These are phyloP conservation scores for Rutidosis leptorrhynchoides DNA, from an alignment of 129 eudicot genomes.

Conservation along the genomic window DNA sequence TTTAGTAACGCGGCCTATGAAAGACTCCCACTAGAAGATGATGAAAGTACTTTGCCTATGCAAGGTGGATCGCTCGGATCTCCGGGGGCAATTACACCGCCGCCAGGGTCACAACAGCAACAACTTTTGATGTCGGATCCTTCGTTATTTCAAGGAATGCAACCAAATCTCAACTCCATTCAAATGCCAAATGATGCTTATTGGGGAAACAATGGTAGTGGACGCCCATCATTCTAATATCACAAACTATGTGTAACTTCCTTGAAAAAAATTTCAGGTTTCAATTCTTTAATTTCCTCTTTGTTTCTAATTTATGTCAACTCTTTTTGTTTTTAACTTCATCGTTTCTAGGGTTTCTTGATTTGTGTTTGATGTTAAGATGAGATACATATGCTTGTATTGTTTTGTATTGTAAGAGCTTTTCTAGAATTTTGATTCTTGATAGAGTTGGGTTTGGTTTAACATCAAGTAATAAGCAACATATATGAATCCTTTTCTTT, in stretches of 20 bases:
- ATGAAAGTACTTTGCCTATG: conserved; percentile 39
- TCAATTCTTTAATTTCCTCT: conserved; percentile 28
- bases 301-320: conserved; percentile 8
- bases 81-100: conserved; percentile 46
- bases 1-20: conserved; percentile 82
- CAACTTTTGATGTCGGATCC: conserved; percentile 51
- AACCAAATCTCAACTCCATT: conserved; percentile 57
- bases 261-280: conserved; percentile 25
- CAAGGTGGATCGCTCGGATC: conserved; percentile 63
- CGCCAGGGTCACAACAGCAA: conserved; percentile 32
- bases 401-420: conserved; percentile 27
- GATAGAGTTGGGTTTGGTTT: conserved; percentile 5
- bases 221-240: conserved; percentile 46
- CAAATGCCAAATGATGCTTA: conserved; percentile 54
- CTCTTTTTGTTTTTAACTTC: conserved; percentile 15
- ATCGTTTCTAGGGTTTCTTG: conserved; percentile 20
- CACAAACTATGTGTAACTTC: conserved; percentile 5
- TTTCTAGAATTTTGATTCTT: conserved; percentile 20
- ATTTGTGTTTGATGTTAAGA: conserved; percentile 31
- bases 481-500: background rate
- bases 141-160: conserved; percentile 53
- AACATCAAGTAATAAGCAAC: conserved; percentile 1
- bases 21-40: conserved; percentile 72
- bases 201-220: conserved; percentile 55
- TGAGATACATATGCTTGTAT: conserved; percentile 34